Evolutionary conservation across 73 alveolate genomes (phyloP).

Genomic region (Loxodes magnus): DNA sequence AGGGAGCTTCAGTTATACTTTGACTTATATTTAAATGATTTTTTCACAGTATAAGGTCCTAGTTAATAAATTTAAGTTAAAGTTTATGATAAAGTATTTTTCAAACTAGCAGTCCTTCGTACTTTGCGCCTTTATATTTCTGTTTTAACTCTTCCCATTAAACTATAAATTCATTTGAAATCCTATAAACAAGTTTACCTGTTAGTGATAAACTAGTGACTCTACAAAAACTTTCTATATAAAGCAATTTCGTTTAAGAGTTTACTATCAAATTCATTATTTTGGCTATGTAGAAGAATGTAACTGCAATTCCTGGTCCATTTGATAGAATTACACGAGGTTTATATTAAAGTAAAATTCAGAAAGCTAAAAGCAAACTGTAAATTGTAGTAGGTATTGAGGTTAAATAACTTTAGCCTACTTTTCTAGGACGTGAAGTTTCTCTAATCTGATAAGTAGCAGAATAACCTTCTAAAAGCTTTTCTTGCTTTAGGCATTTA

Average conservation of each 20-base stretch:
- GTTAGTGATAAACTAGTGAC: slow-evolving; percentile 55
- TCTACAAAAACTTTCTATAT: slow-evolving; percentile 78
- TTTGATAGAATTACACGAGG: slow-evolving; percentile 57
- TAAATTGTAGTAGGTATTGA: slow-evolving; percentile 55
- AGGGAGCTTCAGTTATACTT: too few relatives aligned
- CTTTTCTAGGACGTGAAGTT: slow-evolving; percentile 61
- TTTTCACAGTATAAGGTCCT: too few relatives aligned
- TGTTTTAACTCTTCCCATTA: slow-evolving; percentile 57
- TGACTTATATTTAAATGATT: too few relatives aligned
- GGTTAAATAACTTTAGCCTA: slow-evolving; percentile 57
- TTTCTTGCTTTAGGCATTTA: slow-evolving; percentile 8
- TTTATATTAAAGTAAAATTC: slow-evolving; percentile 25
- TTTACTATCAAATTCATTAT: slow-evolving; percentile 29
- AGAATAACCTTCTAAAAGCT: too few relatives aligned
- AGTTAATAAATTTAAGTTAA: too few relatives aligned
- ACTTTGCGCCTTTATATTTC: slow-evolving; percentile 14
- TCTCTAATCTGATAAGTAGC: slow-evolving; percentile 20
- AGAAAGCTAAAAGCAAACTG: slow-evolving; percentile 51
- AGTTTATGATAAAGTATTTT: too few relatives aligned
- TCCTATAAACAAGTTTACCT: slow-evolving; percentile 67
- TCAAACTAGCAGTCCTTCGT: slow-evolving; percentile 14
- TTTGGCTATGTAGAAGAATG: slow-evolving; percentile 51
- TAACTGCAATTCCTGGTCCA: slow-evolving; percentile 88
- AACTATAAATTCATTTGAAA: slow-evolving; percentile 63
- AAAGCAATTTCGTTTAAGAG: slow-evolving; percentile 39